Evolutionary conservation across 768 basidiomycete species (phyloP).

Genomic region (Kwoniella shandongensis): DNA sequence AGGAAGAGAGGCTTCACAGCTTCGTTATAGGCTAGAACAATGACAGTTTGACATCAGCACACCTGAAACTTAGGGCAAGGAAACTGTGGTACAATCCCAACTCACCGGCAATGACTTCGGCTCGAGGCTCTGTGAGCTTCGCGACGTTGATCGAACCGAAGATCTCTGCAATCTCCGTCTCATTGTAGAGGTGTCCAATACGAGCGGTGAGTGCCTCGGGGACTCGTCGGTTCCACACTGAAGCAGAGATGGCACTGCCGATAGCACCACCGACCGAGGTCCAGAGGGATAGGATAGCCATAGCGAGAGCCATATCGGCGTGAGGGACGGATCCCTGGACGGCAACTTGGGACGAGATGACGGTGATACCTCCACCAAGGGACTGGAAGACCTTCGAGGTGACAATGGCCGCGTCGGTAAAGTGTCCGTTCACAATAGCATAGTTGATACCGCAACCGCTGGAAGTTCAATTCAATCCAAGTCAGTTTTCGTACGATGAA

Average conservation of each 20-base stretch:
- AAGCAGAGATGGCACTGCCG: conserved; percentile 51
- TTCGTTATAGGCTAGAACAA: conserved; percentile 26
- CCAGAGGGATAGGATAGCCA: conserved; percentile 53
- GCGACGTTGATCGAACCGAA: conserved; percentile 44
- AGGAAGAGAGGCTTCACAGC: conserved; percentile 44
- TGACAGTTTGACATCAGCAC: too few species aligned
- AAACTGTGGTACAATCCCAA: too few species aligned
- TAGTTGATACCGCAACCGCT: conserved; percentile 43
- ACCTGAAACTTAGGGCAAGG: too few species aligned
- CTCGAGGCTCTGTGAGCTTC: conserved; percentile 40
- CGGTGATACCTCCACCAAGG: conserved; percentile 46
- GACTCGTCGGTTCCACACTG: conserved; percentile 43
- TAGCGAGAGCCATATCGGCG: conserved; percentile 54
- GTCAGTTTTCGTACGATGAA: too few species aligned
- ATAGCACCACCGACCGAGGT: conserved; percentile 54
- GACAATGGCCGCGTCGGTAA: conserved; percentile 44
- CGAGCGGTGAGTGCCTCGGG: conserved; percentile 35
- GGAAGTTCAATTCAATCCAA: neutral
- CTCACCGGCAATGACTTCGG: conserved; percentile 36
- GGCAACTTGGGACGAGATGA: conserved; percentile 50
- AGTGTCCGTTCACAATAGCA: conserved; percentile 20
- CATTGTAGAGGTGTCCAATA: conserved; percentile 38
- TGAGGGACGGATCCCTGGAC: conserved; percentile 54
- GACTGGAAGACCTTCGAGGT: conserved; percentile 46
- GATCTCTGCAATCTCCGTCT: conserved; percentile 44